Conservation (phyloP, 192 early-diverging fungal species). For the Gonapodya prolifera region DNA sequence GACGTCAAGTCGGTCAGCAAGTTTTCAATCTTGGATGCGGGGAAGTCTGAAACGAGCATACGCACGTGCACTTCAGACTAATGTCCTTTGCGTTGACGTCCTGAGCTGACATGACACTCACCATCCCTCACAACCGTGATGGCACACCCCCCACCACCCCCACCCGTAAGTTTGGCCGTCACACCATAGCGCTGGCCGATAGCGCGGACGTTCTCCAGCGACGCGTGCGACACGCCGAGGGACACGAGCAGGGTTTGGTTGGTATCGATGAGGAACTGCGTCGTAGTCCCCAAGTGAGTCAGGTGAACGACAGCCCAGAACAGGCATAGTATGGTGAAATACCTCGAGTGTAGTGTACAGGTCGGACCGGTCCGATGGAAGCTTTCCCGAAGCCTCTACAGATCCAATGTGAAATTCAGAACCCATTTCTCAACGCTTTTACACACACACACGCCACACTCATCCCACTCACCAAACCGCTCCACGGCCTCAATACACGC, state of each 20-base stretch:
- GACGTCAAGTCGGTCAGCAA: conserved; percentile 32
- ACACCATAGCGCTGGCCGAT: conserved; percentile 48
- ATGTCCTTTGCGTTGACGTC: background rate
- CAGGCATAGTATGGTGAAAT: background rate
- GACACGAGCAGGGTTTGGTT: conserved; percentile 73
- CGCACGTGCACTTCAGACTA: background rate
- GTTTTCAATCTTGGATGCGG: conserved; percentile 17
- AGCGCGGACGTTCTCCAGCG: conserved; percentile 61
- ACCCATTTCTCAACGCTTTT: background rate
- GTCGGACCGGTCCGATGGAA: background rate
- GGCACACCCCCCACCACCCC: conserved; percentile 94
- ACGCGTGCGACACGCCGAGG: conserved; percentile 71
- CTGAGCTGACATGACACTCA: conserved; percentile 8
- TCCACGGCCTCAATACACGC: background rate
- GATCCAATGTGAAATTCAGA: background rate
- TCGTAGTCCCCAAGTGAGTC: background rate
- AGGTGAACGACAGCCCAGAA: background rate
- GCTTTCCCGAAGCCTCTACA: background rate
- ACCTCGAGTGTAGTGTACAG: background rate
- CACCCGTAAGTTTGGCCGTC: conserved; percentile 85
- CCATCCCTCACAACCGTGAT: conserved; percentile 52
- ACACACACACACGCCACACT: background rate
- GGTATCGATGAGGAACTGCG: conserved; percentile 59
- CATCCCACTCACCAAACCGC: background rate
- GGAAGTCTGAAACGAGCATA: conserved; percentile 7